Evolutionary conservation across 768 basidiomycete species (phyloP), one percentile per base, ranked within the genome.

Genomic region (Gautieria morchelliformis): DNA sequence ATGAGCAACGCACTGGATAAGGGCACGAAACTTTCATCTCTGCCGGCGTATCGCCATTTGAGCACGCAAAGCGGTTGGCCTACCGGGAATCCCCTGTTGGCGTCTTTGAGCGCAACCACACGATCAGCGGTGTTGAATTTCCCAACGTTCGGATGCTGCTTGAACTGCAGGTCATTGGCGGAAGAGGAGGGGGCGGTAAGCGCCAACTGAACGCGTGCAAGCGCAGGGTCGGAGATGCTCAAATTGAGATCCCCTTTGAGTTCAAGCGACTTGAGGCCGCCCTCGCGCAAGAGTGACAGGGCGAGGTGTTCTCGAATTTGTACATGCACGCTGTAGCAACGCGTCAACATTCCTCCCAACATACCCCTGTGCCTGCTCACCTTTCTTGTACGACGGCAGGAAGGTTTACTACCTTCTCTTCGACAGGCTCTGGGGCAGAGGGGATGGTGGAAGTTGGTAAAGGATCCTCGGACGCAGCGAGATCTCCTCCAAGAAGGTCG

Each of bases 191-290:
- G 71, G 0, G 81, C 71, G 0, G 78, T 71, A 22, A 97, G 80
- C 15, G 75, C 72, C 56, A 97, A 75, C 50, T 80, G 81, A 66
- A 96, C 71, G 60, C 87, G 84, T 4, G 88, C 78, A 20, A 81
- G 71, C n/a, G 80, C 74, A 0, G 89, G 71, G 59, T 94, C 92
- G 14, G 87, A 73, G 60, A 98, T 87, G 52, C 84, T 82, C 35
- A 98, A 79, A 69, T 93, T 93, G 83, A 97, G 89, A 67, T 96
- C 93, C 39, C 93, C 96, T 65, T 90, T 90, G 63, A 98, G 78
- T 61, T 97, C 92, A 74, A 98, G 83, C 0, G 86, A 81, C 66
- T 90, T 81, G 27, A 96, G 72, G 41, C 95, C 95, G 33, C 96
- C 94, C 68, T 97, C 93, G 41, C 91, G 88, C 46, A 90, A 77